Conservation (phyloP, 495 filamentous ascomycete genomes). For the Thozetella sp. region DNA sequence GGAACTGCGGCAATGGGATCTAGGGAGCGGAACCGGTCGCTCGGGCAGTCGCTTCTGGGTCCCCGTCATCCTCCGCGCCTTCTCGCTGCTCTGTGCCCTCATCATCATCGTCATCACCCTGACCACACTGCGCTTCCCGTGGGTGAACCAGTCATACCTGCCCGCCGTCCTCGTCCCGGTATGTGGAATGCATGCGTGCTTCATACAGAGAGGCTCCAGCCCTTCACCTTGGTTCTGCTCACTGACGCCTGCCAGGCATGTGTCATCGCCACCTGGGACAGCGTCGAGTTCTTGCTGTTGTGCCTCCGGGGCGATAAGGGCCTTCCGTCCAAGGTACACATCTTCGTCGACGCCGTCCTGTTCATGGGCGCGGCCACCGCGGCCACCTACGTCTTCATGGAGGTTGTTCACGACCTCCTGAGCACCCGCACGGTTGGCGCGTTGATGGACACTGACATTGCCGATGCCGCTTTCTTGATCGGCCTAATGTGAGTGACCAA, state of each 20-base stretch:
- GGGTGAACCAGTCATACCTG: background rate
- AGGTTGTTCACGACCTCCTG: slow-evolving; percentile 8
- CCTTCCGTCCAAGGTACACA: slow-evolving; percentile 13
- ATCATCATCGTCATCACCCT: slow-evolving; percentile 4
- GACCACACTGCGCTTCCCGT: background rate
- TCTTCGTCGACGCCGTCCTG: slow-evolving; percentile 10
- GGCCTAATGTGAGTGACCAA: slow-evolving; percentile 12
- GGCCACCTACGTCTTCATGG: slow-evolving; percentile 6
- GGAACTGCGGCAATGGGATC: slow-evolving; percentile 19
- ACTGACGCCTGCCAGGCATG: slow-evolving; percentile 8
- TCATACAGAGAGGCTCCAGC: background rate
- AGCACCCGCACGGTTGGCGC: background rate
- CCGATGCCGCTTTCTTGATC: slow-evolving; percentile 8
- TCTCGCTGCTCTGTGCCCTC: slow-evolving; percentile 15
- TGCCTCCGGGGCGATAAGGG: slow-evolving; percentile 6
- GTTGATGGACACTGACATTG: slow-evolving; percentile 7
- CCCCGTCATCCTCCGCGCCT: slow-evolving; percentile 13
- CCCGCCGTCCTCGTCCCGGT: slow-evolving; percentile 9
- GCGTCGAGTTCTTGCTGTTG: slow-evolving; percentile 12
- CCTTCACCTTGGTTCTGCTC: background rate
- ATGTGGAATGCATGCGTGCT: background rate
- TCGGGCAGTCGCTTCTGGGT: slow-evolving; percentile 11
- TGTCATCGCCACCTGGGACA: slow-evolving; percentile 12
- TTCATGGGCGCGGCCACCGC: slow-evolving; percentile 6
- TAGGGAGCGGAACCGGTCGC: slow-evolving; percentile 7